phyloP scores from a whole-genome alignment of 2,329 filamentous ascomycete species.

The Phaeomoniella chlamydospora region DNA sequence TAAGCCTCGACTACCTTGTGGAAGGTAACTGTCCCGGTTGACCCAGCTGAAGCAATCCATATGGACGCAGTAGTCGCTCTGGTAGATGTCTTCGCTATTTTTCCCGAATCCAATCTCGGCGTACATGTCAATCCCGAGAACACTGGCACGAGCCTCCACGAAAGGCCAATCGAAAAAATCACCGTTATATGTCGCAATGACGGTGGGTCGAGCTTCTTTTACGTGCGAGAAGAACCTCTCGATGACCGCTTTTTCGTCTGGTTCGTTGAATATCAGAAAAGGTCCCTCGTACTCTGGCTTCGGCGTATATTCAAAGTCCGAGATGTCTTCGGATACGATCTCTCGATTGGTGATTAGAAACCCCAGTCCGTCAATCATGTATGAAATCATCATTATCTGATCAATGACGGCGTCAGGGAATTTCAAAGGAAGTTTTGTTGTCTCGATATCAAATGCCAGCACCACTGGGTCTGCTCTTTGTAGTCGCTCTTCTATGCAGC shows the following conservation, averaged over 20 bases:
- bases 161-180: conserved; percentile 99
- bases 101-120: conserved; percentile 94
- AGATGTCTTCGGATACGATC: conserved; percentile 93
- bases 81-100: conserved; percentile 90
- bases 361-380: conserved; percentile 98
- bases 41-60: conserved; percentile 99
- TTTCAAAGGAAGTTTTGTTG: conserved; percentile 86
- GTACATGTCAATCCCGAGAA: conserved; percentile 98
- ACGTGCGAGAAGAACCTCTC: conserved; percentile 93
- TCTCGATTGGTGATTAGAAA: conserved; percentile 97
- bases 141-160: conserved; percentile 81
- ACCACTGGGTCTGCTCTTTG: conserved; percentile 92
- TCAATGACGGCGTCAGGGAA: conserved; percentile 91
- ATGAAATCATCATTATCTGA: conserved; percentile 99
- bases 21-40: conserved; percentile 93
- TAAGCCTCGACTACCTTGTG: conserved; percentile 89
- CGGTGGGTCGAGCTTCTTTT: conserved; percentile 84
- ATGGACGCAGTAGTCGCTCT: conserved; percentile 89
- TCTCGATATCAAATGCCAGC: conserved; percentile 98
- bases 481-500: conserved; percentile 72
- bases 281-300: conserved; percentile 89
- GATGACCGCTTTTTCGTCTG: conserved; percentile 73
- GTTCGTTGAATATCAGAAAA: conserved; percentile 98
- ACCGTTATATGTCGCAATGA: conserved; percentile 99
- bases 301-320: conserved; percentile 95